A percentile compares a stretch with the other conserved stretches of the same genome.
Conservation (phyloP, 2,329 filamentous ascomycete genomes). For the Monosporascus cannonballus region DNA sequence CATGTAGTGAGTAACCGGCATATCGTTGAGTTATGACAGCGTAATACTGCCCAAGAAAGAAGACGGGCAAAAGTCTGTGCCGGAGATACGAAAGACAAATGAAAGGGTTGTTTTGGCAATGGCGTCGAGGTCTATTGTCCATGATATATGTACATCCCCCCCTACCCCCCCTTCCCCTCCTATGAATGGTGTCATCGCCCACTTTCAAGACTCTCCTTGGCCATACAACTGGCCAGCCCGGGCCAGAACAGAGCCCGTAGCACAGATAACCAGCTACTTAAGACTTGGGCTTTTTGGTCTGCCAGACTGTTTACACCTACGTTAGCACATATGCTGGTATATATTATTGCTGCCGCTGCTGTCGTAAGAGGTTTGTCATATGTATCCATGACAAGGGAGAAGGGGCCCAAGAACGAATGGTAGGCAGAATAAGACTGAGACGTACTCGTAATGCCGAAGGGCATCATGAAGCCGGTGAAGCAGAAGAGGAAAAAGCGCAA, state of each 20-base stretch:
- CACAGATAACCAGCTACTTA: slow-evolving; percentile 20
- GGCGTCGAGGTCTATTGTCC: slow-evolving; percentile 8
- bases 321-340: slow-evolving; percentile 11
- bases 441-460: slow-evolving; percentile 59
- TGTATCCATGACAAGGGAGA: background rate
- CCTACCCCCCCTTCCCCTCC: slow-evolving; percentile 6
- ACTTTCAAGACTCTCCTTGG: slow-evolving; percentile 1
- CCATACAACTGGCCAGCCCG: slow-evolving; percentile 1
- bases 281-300: slow-evolving; percentile 40
- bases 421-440: slow-evolving; percentile 16
- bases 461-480: slow-evolving; percentile 49
- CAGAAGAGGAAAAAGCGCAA: slow-evolving; percentile 75
- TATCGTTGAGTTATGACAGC: too few relatives aligned
- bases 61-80: too few relatives aligned
- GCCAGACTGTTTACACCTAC: slow-evolving; percentile 37
- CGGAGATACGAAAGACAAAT: background rate
- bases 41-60: too few relatives aligned
- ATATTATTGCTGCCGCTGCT: too few relatives aligned
- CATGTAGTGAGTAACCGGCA: too few relatives aligned
- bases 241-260: background rate
- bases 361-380: background rate
- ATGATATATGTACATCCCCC: slow-evolving; percentile 9
- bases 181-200: background rate
- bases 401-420: background rate
- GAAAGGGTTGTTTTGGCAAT: slow-evolving; percentile 1